Evolutionary conservation across 345 rosid species (phyloP).

Genomic region (Populus davidiana): DNA sequence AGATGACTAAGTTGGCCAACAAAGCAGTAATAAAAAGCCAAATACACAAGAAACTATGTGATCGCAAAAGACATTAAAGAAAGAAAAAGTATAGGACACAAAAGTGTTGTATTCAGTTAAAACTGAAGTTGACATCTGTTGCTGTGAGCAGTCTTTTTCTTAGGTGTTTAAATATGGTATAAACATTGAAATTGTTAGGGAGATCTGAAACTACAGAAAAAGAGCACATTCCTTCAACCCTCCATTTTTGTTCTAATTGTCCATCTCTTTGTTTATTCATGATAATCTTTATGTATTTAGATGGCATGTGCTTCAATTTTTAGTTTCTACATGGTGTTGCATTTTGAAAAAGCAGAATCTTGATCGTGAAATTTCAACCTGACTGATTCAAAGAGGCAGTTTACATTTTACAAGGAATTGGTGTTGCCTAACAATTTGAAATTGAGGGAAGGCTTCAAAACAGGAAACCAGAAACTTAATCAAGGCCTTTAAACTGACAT

Average conservation of each 20-base stretch:
- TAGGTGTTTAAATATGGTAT: background rate
- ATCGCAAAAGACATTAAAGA: background rate
- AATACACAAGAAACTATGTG: background rate
- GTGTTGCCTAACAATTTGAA: background rate
- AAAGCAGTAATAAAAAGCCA: background rate
- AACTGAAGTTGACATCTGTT: background rate
- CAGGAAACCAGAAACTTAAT: background rate
- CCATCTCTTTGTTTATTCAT: background rate
- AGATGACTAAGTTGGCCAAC: constrained; percentile 8
- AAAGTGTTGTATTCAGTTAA: background rate
- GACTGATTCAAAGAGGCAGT: background rate
- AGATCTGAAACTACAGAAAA: background rate
- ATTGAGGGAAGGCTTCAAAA: background rate
- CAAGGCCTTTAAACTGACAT: background rate
- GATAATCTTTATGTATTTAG: background rate
- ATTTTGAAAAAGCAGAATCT: background rate
- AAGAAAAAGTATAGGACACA: background rate
- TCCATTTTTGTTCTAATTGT: background rate
- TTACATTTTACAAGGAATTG: background rate
- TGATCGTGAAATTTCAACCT: background rate
- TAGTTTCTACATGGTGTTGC: background rate
- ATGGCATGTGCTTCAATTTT: background rate
- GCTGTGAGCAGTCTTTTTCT: background rate
- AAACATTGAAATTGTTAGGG: background rate
- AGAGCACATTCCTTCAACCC: background rate